Evolutionary conservation across 306 rosid species (phyloP), one percentile per base, ranked within the genome.

Genomic region (Gynostemma pentaphyllum): DNA sequence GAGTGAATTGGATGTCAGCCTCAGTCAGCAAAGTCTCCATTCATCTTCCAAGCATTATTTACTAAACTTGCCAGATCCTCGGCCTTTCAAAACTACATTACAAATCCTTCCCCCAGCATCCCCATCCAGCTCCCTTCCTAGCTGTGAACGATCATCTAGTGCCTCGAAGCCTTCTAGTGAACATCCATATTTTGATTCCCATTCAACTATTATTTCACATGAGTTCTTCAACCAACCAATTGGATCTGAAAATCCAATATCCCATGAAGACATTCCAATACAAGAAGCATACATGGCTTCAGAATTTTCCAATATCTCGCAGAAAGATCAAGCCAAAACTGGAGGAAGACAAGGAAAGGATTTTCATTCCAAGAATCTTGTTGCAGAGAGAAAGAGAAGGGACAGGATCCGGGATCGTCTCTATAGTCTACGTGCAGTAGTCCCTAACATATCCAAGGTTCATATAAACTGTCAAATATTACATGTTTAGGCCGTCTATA

Each of bases 371-470:
- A 85, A 83, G 74, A 90, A 90, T 80, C 94, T 87, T 47, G 49
- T 56, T 9, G 69, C 89, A 0, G 97, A 90, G 82, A 85, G 97
- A 70, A 87, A 76, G n/a, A 87, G 97, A 81, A 85, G 96, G 74
- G 74, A 37, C 18, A 85, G 67, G 80, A 85, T 85, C 3, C 80
- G 76, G 54, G 75, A 72, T 12, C 80, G 80, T 52, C 83, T 81
- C 36, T 69, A 52, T 65, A 29, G 83, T 44, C 80, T 87, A 27
- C 78, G 97, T n/a, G 73, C 96, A 50, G 73, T 90, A 56, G 95
- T 90, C 49, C 96, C 97, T 23, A 87, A 78, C 55, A 90, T 87
- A 76, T 78, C 87, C 70, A 90, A 83, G 96, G 97, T 90, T 74
- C 37, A 22, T 19, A 12, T 28, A 11, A 59, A 60, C 21, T 60